Evolutionary conservation across 1,284 basidiomycete genomes (phyloP).

Genomic region (Trichosporon ovoides): DNA sequence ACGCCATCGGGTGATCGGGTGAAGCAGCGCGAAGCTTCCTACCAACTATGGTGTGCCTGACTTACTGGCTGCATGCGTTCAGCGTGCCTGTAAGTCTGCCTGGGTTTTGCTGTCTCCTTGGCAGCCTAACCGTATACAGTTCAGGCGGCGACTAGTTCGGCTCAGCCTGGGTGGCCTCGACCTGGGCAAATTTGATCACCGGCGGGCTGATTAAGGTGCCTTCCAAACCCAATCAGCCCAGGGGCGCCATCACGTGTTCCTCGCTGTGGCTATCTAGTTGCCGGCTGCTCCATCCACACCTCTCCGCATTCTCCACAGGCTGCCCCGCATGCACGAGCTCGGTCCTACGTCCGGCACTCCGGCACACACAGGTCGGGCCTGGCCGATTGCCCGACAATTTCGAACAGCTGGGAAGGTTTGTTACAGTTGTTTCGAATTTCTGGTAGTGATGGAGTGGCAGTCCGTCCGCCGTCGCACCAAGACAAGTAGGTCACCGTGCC

Average conservation of each 20-base stretch:
- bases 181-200: neutral
- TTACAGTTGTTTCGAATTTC: neutral
- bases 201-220: neutral
- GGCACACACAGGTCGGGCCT: neutral
- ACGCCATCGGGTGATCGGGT: too few relatives aligned
- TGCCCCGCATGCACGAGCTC: neutral
- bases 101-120: too few relatives aligned
- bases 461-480: neutral
- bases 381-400: neutral
- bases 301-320: constrained; percentile 3
- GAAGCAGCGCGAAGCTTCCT: too few relatives aligned
- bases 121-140: neutral
- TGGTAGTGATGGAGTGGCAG: neutral
- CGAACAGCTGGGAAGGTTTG: neutral
- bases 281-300: neutral
- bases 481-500: neutral
- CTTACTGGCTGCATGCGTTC: too few relatives aligned
- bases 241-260: neutral
- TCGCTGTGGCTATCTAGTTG: neutral
- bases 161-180: too few relatives aligned
- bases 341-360: too few relatives aligned
- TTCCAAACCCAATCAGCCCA: neutral
- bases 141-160: neutral
- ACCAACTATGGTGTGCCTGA: neutral
- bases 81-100: too few relatives aligned